phyloP scores from a whole-genome alignment of 2,329 filamentous ascomycete species.

The Pyrenochaeta sp. region DNA sequence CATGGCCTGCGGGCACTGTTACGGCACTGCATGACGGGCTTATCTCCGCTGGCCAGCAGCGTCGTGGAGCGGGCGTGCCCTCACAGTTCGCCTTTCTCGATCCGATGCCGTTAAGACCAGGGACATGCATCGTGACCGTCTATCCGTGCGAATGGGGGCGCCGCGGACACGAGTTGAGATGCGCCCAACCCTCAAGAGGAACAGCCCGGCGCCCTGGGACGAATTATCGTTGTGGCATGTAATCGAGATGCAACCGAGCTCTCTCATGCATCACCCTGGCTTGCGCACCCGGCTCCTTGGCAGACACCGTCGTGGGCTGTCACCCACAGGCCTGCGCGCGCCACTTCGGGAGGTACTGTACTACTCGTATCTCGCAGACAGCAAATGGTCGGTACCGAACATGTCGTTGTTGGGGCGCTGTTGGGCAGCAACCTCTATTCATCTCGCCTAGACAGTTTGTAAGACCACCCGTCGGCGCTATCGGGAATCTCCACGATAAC shows the following conservation, averaged over 20 bases:
- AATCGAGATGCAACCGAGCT: constrained; percentile 39
- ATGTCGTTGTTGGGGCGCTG: constrained; percentile 7
- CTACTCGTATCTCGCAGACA: background rate
- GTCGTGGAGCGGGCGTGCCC: constrained; percentile 4
- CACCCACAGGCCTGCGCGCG: constrained; percentile 10
- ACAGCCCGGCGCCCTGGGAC: constrained; percentile 26
- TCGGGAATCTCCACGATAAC: constrained; percentile 24
- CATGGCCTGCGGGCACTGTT: background rate
- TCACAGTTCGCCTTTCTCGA: constrained; percentile 19
- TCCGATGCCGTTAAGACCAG: constrained; percentile 35
- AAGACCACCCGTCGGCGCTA: constrained; percentile 9
- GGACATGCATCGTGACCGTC: constrained; percentile 27
- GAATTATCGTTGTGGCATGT: constrained; percentile 29
- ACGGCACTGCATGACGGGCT: constrained; percentile 12
- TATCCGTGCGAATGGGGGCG: constrained; percentile 31
- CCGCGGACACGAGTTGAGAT: constrained; percentile 32
- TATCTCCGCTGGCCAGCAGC: constrained; percentile 15
- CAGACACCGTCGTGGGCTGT: constrained; percentile 14
- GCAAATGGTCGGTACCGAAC: constrained; percentile 3
- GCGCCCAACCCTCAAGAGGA: constrained; percentile 21
- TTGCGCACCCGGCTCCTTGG: constrained; percentile 20
- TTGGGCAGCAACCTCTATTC: constrained; percentile 18
- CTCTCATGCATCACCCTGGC: constrained; percentile 26
- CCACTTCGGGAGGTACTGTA: constrained; percentile 15
- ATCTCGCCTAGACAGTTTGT: background rate